Base-by-base conservation (phyloP, 1,284 basidiomycete genomes). In the Puccinia coronata region DNA sequence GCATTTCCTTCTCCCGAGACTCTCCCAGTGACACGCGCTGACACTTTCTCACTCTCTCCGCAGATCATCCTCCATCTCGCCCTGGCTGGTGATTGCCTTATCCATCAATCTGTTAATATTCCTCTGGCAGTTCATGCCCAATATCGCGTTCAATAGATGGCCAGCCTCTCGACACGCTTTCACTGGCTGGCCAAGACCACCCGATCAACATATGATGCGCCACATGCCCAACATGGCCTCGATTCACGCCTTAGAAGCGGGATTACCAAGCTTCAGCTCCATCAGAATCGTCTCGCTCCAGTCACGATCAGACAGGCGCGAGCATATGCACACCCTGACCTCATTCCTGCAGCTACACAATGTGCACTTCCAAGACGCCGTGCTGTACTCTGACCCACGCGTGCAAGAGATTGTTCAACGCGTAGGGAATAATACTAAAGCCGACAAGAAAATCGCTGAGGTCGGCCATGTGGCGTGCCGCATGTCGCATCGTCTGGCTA, bases 351-450 rank as follows among this genome's bases (percentile, higher is more conserved):
- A 39, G 8, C 70, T 80, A 3, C 28, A 39, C 0, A 65, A 65
- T 47, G 43, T 80, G 25, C 31, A 23, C 12, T 80, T 72, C 39
- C 25, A 25, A 3, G 47, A 80, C 70, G 78, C 78, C 18, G 61
- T 80, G 5, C 59, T 73, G 16, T 80, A 80, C 51, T 39, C 41
- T 11, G 78, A 80, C 49, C 59, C 78, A 3, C 67, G 70, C 71
- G 78, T 80, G 12, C 20, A 49, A 0, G 70, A 80, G n/a, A 80
- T 80, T 55, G 78, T 80, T 2, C 59, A 63, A 6, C 53, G 59
- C 9, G 57, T 80, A 0, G 78, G 78, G 16, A 80, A 80, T 49
- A 39, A 80, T n/a, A 80, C 78, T 18, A 80, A 80, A 36, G 78
- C 78, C 1, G 78, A 80, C 31, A 73, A 80, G 16, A 41, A 63